Evolutionary conservation across 495 filamentous ascomycete species (phyloP).

Genomic region (Aspergillus sparsus): DNA sequence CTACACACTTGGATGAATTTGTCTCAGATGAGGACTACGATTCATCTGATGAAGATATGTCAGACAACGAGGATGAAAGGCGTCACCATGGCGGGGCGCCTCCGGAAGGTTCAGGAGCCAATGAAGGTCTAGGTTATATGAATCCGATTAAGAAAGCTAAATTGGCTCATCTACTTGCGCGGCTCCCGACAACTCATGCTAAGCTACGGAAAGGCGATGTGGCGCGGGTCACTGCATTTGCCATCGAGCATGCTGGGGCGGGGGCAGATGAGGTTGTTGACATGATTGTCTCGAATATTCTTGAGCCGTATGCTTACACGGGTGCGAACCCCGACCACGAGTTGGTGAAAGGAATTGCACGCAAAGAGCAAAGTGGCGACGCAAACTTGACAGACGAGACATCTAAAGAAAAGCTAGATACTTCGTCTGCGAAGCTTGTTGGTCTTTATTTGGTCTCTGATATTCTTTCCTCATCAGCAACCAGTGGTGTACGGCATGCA

Average conservation of each 20-base stretch:
- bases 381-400: conserved; percentile 32
- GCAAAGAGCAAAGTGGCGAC: conserved; percentile 43
- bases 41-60: conserved; percentile 85
- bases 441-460: conserved; percentile 87
- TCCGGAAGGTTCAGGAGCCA: conserved; percentile 41
- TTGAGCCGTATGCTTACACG: conserved; percentile 65
- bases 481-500: conserved; percentile 78
- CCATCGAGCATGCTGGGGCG: conserved; percentile 78
- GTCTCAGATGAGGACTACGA: conserved; percentile 82
- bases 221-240: conserved; percentile 83
- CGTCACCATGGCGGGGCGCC: conserved; percentile 57
- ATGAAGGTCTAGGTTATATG: conserved; percentile 70
- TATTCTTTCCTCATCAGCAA: conserved; percentile 81
- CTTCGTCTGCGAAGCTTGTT: conserved; percentile 72
- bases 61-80: conserved; percentile 68
- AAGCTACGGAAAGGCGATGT: conserved; percentile 83
- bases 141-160: conserved; percentile 84
- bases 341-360: conserved; percentile 36
- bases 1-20: conserved; percentile 71
- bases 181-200: conserved; percentile 74
- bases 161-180: conserved; percentile 73
- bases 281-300: conserved; percentile 79
- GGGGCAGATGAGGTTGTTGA: conserved; percentile 87
- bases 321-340: conserved; percentile 59
- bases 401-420: conserved; percentile 58